Evolutionary conservation across 1,284 basidiomycete species (phyloP).

Genomic region (Rhizoctonia solani): DNA sequence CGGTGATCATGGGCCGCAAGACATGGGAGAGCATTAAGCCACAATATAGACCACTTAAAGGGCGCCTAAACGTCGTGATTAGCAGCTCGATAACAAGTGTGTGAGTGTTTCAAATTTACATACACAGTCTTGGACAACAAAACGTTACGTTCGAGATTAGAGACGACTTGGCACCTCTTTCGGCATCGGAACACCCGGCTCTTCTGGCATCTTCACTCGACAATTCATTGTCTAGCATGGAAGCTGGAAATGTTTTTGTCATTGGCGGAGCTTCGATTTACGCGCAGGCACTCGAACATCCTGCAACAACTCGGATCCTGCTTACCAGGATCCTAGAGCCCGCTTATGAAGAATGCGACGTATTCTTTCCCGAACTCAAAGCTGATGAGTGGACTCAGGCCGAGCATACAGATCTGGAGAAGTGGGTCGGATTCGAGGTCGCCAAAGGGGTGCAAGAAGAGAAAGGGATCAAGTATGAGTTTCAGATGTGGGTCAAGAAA

Average conservation of each 20-base stretch:
- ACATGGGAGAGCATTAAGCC: slow-evolving; percentile 98
- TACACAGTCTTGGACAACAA: background rate
- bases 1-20: slow-evolving; percentile 94
- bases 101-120: slow-evolving; percentile 51
- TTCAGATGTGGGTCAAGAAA: slow-evolving; percentile 84
- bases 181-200: background rate
- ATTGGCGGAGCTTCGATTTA: slow-evolving; percentile 92
- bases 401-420: slow-evolving; percentile 63
- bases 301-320: slow-evolving; percentile 61
- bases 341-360: slow-evolving; percentile 80
- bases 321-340: slow-evolving; percentile 83
- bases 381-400: slow-evolving; percentile 58
- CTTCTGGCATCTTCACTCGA: slow-evolving; percentile 21
- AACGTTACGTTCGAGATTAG: too few species aligned
- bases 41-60: slow-evolving; percentile 81
- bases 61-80: slow-evolving; percentile 81
- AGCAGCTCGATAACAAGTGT: slow-evolving; percentile 67
- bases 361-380: slow-evolving; percentile 78
- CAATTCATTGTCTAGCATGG: slow-evolving; percentile 8
- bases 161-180: background rate
- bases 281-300: slow-evolving; percentile 61
- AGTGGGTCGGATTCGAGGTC: slow-evolving; percentile 82
- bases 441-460: slow-evolving; percentile 76
- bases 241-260: slow-evolving; percentile 61
- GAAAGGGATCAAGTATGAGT: slow-evolving; percentile 81